Base-by-base conservation (phyloP, 2,329 filamentous ascomycete species). In the Fusarium begoniae region DNA sequence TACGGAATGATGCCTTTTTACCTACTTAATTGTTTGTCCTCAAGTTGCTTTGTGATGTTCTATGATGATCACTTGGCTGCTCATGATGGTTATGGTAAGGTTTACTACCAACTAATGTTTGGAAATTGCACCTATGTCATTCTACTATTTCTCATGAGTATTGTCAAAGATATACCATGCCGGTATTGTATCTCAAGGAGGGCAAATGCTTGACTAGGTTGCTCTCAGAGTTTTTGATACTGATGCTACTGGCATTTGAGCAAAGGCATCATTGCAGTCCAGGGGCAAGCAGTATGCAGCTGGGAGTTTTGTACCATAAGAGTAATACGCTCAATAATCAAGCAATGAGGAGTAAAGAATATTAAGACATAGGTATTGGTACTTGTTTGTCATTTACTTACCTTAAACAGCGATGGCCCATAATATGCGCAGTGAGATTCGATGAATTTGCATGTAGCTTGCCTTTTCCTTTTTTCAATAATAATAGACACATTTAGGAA, bases 1-100 rank as follows among this genome's bases (percentile, higher is more conserved):
- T 78, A 80, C 65, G 75, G 71, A 80, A 78, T 77, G 76, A 79
- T 65, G 69, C 73, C 56, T 74, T 76, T 74, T 78, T 77, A 77
- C 76, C 73, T 70, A 71, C 51, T 65, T 38, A 17, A 53, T 44
- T 26, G 24, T 35, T 44, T 40, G 53, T 41, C 24, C 40, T 32
- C 18, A 12, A 63, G 11, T 38, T 35, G 22, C 17, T 44, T 26
- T 24, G 43, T 59, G 53, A 63, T 65, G 40, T 35, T 9, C 20
- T 22, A n/a, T 48, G 26, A n/a, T 38, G 18, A 17, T 26, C 4
- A 54, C 14, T 38, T 28, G 18, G 17, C 11, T n/a, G 51, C 11
- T n/a, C 14, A 28, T 40, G 24, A 10, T 18, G 20, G 18, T 26
- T 28, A 12, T 28, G n/a, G 6, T n/a, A n/a, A 24, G 15, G 6